Evolutionary conservation across 2,329 filamentous ascomycete species (phyloP).

Genomic region (Byssothecium circinans): DNA sequence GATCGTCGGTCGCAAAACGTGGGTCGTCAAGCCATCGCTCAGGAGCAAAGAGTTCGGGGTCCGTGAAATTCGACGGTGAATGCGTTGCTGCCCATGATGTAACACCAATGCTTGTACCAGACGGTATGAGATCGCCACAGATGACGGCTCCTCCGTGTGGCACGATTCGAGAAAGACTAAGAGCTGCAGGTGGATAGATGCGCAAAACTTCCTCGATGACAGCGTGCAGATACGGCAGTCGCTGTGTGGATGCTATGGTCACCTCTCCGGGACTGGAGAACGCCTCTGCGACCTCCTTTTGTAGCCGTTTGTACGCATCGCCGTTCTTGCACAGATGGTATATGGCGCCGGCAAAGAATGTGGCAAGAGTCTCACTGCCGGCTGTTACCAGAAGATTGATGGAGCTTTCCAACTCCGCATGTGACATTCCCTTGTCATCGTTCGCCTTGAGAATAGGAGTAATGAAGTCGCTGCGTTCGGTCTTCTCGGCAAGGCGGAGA

Average conservation of each 20-base stretch:
- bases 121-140: constrained; percentile 18
- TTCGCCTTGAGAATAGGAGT: no score
- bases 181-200: constrained; percentile 22
- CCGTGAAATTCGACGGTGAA: constrained; percentile 8
- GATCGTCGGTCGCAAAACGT: constrained; percentile 30
- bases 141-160: constrained; percentile 21
- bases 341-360: constrained; percentile 17
- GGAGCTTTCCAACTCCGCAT: no score
- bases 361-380: constrained; percentile 19
- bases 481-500: no score
- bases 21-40: constrained; percentile 18
- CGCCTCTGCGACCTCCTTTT: constrained; percentile 16
- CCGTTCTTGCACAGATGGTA: constrained; percentile 11
- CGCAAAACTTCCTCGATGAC: constrained; percentile 38
- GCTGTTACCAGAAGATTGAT: no score
- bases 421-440: no score
- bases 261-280: constrained; percentile 29
- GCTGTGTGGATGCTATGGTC: constrained; percentile 18
- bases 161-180: constrained; percentile 16
- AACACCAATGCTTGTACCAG: constrained; percentile 14
- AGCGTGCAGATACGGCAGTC: constrained; percentile 23
- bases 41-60: constrained; percentile 15
- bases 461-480: no score
- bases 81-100: constrained; percentile 12
- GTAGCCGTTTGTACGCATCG: constrained; percentile 15